phyloP scores from a whole-genome alignment of 441 rosid species.

The Biscutella laevigata region DNA sequence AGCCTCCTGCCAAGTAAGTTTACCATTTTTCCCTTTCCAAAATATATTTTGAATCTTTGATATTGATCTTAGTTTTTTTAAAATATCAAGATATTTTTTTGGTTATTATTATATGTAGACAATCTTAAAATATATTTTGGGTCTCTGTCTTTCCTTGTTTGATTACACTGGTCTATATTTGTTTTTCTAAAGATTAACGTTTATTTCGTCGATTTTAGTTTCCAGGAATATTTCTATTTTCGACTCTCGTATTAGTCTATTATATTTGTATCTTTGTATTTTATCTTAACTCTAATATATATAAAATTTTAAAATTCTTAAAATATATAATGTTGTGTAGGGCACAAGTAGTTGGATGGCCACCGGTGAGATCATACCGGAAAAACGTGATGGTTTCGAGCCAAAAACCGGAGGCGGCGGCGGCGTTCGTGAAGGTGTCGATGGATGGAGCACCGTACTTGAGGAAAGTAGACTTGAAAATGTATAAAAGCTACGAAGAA shows the following conservation, averaged over 20 bases:
- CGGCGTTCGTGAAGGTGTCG: conserved; percentile 69
- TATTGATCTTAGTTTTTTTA: not conserved
- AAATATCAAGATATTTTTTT: too few relatives aligned
- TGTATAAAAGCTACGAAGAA: conserved; percentile 52
- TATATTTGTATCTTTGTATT: too few relatives aligned
- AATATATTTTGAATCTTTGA: not conserved
- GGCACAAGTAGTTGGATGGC: conserved; percentile 91
- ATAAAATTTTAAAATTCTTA: not conserved
- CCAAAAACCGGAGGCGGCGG: conserved; percentile 34
- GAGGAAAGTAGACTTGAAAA: conserved; percentile 68
- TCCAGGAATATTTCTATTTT: too few relatives aligned
- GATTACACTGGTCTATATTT: too few relatives aligned
- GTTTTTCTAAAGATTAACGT: too few relatives aligned
- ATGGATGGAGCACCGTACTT: conserved; percentile 90
- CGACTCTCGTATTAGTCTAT: too few relatives aligned
- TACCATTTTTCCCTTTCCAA: not conserved
- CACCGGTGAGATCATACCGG: conserved; percentile 71
- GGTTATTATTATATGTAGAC: too few relatives aligned
- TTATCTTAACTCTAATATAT: too few relatives aligned
- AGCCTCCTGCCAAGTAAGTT: conserved; percentile 67
- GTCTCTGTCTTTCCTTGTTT: too few relatives aligned
- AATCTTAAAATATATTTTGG: too few relatives aligned
- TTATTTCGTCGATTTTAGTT: too few relatives aligned
- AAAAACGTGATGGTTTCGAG: conserved; percentile 48
- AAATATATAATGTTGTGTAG: conserved; percentile 25